These are phyloP conservation scores for Ceratocystis harringtonii DNA, from an alignment of 2,329 filamentous ascomycete genomes.

Conservation along the genomic window DNA sequence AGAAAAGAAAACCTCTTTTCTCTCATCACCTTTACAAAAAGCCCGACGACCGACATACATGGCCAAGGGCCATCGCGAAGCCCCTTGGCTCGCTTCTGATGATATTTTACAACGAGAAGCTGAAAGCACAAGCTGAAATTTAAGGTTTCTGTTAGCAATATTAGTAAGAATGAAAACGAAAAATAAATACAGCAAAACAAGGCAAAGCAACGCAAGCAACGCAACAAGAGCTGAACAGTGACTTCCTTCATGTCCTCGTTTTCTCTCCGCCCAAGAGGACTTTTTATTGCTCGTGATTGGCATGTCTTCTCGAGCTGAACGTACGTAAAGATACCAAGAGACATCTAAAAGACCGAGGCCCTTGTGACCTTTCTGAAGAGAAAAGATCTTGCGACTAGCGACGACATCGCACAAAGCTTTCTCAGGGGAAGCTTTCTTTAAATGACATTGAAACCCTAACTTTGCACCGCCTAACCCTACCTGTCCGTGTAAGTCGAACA, in stretches of 20 bases:
- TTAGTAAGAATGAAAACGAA: too few species aligned
- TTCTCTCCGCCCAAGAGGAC: not conserved
- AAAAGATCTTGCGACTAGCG: too few species aligned
- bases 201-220: not conserved
- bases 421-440: not conserved
- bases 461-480: not conserved
- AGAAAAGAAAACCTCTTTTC: too few species aligned
- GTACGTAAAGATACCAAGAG: not conserved
- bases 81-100: too few species aligned
- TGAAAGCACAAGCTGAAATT: too few species aligned
- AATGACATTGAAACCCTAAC: not conserved
- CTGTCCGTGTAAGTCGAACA: not conserved
- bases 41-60: too few species aligned
- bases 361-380: not conserved
- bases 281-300: not conserved
- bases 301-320: not conserved
- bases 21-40: too few species aligned
- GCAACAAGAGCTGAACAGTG: not conserved
- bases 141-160: too few species aligned
- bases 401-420: too few species aligned
- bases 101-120: too few species aligned
- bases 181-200: not conserved
- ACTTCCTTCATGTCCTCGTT: not conserved
- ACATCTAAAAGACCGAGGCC: not conserved
- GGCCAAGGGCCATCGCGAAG: too few species aligned